A percentile compares a stretch with the other conserved stretches of the same genome.
Conservation (phyloP, 1,139 yeast genomes). For the Geotrichum histeridarum region DNA sequence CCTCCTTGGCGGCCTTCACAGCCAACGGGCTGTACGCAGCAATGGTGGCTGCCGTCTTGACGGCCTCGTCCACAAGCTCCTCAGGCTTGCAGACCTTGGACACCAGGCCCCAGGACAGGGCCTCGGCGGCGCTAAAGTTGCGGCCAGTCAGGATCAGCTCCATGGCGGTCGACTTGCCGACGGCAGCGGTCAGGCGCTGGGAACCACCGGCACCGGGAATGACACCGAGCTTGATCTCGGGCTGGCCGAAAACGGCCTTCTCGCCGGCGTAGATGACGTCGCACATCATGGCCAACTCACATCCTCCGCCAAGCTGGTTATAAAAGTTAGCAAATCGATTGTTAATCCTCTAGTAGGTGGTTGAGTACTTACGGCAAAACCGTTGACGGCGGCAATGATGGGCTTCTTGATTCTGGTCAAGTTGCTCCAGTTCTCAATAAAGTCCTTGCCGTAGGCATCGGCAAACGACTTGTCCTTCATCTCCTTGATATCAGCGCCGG, state of each 20-base stretch:
- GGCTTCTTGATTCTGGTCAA: constrained; percentile 41
- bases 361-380: constrained; percentile 38
- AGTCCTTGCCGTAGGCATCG: constrained; percentile 37
- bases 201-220: constrained; percentile 55
- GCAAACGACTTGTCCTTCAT: constrained; percentile 43
- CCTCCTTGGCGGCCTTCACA: constrained; percentile 45
- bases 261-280: constrained; percentile 50
- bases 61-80: constrained; percentile 42
- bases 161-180: constrained; percentile 49
- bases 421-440: constrained; percentile 41
- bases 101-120: constrained; percentile 47
- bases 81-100: constrained; percentile 41
- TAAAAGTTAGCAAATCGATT: neutral
- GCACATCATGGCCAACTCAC: constrained; percentile 50
- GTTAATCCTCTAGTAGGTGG: neutral
- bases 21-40: constrained; percentile 44
- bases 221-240: constrained; percentile 49
- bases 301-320: constrained; percentile 53
- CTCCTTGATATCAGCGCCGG: constrained; percentile 53
- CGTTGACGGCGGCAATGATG: constrained; percentile 49
- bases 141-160: constrained; percentile 47
- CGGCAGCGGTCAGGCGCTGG: constrained; percentile 44
- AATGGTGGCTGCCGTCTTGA: constrained; percentile 44
- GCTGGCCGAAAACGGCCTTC: constrained; percentile 51
- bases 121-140: constrained; percentile 43